These are phyloP conservation scores for Vaccinium corymbosum DNA, from an alignment of 148 eudicot genomes.

Conservation along the genomic window DNA sequence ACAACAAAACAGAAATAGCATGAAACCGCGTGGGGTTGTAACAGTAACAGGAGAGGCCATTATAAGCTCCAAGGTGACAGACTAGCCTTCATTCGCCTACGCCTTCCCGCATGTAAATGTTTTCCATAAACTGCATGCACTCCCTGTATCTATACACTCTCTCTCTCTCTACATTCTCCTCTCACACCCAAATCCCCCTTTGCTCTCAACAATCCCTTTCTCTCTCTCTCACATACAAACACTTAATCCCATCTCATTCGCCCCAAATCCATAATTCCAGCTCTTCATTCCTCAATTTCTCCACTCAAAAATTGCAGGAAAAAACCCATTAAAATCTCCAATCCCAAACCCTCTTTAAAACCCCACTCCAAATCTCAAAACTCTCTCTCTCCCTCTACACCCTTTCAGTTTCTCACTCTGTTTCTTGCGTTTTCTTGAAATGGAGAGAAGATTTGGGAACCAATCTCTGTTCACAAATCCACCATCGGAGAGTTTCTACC, in stretches of 20 bases:
- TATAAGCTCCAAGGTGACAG: constrained; percentile 4
- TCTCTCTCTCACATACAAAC: neutral
- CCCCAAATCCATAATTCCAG: constrained; percentile 1
- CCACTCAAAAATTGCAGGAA: neutral
- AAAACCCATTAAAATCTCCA: neutral
- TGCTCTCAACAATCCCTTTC: neutral
- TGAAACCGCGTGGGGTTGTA: constrained; percentile 4
- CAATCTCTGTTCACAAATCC: neutral
- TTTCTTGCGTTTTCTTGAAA: neutral
- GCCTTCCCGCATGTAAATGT: constrained; percentile 13
- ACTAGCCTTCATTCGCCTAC: neutral
- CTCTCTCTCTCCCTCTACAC: neutral
- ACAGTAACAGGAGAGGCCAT: neutral
- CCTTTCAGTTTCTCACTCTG: neutral
- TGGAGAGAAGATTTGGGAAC: neutral
- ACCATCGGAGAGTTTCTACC: neutral
- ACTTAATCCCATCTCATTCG: neutral
- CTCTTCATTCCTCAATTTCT: neutral
- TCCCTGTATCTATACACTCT: neutral
- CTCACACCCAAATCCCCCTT: neutral
- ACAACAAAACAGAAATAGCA: neutral
- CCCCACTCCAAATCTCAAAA: neutral
- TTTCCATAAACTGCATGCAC: constrained; percentile 4
- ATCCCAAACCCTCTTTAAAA: neutral
- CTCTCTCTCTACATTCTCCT: neutral